Conservation (phyloP, 495 filamentous ascomycete species). For the Pyrenopolyporus hunteri region DNA sequence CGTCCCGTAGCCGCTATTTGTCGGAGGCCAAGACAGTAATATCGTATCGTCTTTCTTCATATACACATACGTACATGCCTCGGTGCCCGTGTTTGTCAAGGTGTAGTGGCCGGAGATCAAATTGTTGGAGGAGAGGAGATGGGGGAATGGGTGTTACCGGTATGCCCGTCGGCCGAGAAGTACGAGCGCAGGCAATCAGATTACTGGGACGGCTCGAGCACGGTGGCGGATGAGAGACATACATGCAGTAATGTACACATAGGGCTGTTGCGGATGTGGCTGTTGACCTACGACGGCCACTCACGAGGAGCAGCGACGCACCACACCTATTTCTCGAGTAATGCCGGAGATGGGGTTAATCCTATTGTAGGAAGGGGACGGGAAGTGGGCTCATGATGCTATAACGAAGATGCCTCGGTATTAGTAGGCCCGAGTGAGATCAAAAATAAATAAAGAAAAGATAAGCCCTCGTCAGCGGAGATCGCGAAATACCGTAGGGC, state of each 20-base stretch:
- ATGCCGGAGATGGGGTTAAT: too few species aligned
- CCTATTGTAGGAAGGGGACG: too few species aligned
- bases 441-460: neutral
- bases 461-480: slow-evolving; percentile 22
- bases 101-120: slow-evolving; percentile 14
- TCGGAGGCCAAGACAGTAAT: slow-evolving; percentile 29
- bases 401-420: neutral
- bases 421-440: slow-evolving; percentile 19
- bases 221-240: slow-evolving; percentile 9
- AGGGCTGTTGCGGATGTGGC: slow-evolving; percentile 23
- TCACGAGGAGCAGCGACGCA: neutral
- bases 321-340: slow-evolving; percentile 3
- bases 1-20: slow-evolving; percentile 24
- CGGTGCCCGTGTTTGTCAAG: neutral
- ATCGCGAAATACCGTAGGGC: slow-evolving; percentile 26
- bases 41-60: slow-evolving; percentile 7
- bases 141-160: slow-evolving; percentile 9
- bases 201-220: neutral
- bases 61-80: too few species aligned
- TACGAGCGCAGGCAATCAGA: slow-evolving; percentile 20
- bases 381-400: too few species aligned
- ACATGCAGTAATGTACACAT: slow-evolving; percentile 12
- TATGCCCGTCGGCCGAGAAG: slow-evolving; percentile 23
- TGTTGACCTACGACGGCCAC: neutral
- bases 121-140: neutral